A percentile compares a stretch with the other conserved stretches of the same genome.
These are phyloP conservation scores for Leptographium lundbergii DNA, from an alignment of 2,329 filamentous ascomycete genomes.

Conservation along the genomic window DNA sequence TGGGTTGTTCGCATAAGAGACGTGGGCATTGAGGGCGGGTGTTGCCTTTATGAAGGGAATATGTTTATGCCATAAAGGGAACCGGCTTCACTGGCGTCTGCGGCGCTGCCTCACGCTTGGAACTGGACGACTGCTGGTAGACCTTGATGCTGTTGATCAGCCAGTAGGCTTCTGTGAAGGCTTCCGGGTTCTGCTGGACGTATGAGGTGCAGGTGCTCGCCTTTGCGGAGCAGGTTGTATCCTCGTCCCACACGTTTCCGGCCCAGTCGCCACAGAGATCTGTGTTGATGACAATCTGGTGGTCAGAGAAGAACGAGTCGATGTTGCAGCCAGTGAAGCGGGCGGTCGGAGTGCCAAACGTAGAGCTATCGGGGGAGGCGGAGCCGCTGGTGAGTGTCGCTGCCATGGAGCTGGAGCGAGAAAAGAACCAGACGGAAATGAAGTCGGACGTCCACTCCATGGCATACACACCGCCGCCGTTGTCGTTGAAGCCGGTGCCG, in stretches of 20 bases:
- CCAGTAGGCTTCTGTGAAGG: constrained; percentile 67
- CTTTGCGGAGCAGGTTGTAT: constrained; percentile 44
- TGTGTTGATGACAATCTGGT: constrained; percentile 71
- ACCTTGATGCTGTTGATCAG: constrained; percentile 59
- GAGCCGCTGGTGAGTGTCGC: constrained; percentile 41
- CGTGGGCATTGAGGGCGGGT: background rate
- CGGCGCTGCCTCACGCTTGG: background rate
- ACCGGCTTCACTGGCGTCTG: background rate
- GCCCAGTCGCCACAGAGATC: constrained; percentile 87
- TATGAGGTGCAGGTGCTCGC: constrained; percentile 58
- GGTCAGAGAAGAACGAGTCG: constrained; percentile 51
- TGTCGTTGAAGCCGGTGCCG: constrained; percentile 58
- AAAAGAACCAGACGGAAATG: constrained; percentile 77
- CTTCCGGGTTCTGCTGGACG: constrained; percentile 56
- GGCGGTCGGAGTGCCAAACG: constrained; percentile 59
- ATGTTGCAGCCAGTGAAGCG: constrained; percentile 64
- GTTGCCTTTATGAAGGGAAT: background rate
- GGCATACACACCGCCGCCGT: constrained; percentile 57
- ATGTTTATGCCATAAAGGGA: constrained; percentile 5
- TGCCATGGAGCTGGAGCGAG: constrained; percentile 30
- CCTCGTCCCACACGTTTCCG: constrained; percentile 50
- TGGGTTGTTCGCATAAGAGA: background rate
- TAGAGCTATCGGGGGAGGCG: constrained; percentile 45
- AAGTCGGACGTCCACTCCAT: constrained; percentile 61
- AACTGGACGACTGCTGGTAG: constrained; percentile 26